phyloP scores from a whole-genome alignment of 768 basidiomycete genomes.

The Neoboletus brunneissimus region DNA sequence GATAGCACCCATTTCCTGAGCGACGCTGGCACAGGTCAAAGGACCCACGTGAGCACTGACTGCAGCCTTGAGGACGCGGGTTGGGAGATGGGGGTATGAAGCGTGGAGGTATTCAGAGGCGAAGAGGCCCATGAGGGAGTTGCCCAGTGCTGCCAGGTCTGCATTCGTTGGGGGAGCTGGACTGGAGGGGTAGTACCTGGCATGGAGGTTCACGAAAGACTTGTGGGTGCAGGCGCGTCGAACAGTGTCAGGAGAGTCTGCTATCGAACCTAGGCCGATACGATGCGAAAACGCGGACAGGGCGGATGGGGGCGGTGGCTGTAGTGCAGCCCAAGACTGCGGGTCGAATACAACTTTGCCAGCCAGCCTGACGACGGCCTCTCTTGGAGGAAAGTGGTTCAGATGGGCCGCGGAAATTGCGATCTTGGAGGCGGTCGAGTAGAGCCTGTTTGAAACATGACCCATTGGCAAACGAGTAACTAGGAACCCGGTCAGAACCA shows the following conservation, averaged over 20 bases:
- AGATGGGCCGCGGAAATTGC: conserved; percentile 58
- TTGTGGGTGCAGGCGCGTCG: conserved; percentile 80
- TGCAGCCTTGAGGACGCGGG: conserved; percentile 86
- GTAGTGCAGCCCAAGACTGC: conserved; percentile 65
- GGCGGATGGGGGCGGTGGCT: conserved; percentile 69
- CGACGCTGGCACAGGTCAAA: conserved; percentile 76
- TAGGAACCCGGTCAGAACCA: conserved; percentile 5
- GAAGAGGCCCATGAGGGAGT: conserved; percentile 87
- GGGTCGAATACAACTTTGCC: conserved; percentile 53
- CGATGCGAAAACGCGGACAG: conserved; percentile 75
- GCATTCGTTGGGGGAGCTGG: conserved; percentile 65
- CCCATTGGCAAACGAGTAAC: conserved; percentile 43
- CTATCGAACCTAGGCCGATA: conserved; percentile 63
- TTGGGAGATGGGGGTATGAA: conserved; percentile 87
- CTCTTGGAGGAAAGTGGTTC: conserved; percentile 59
- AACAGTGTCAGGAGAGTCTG: conserved; percentile 51
- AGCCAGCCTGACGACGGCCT: conserved; percentile 39
- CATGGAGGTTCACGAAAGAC: conserved; percentile 57
- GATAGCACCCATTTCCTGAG: conserved; percentile 78
- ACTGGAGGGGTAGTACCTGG: conserved; percentile 54
- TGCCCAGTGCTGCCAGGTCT: conserved; percentile 73
- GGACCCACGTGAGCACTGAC: conserved; percentile 92
- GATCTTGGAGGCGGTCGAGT: conserved; percentile 42
- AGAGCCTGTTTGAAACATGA: conserved; percentile 56
- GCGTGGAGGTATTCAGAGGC: conserved; percentile 79